Evolutionary conservation across 2,329 filamentous ascomycete genomes (phyloP).

Genomic region (Pyrenophora seminiperda): DNA sequence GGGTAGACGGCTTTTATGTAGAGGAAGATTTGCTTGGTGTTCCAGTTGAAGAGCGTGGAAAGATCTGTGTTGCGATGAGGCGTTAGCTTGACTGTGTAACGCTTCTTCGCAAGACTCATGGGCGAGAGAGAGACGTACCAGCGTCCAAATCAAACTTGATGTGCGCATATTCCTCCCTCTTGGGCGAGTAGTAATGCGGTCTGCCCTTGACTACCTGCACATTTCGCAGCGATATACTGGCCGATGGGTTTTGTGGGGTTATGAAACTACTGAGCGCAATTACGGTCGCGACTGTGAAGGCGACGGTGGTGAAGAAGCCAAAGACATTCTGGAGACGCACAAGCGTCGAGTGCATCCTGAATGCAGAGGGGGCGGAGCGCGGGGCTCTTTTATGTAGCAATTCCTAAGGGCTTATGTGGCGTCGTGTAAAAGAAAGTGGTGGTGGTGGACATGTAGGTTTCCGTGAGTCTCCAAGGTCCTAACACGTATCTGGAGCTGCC

Average conservation of each 20-base stretch:
- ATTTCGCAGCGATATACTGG: constrained; percentile 70
- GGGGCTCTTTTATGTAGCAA: neutral
- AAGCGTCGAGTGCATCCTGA: constrained; percentile 80
- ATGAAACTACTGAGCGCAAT: constrained; percentile 82
- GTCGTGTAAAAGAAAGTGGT: constrained; percentile 2
- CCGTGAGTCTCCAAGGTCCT: constrained; percentile 19
- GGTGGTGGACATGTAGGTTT: constrained; percentile 16
- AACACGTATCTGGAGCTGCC: constrained; percentile 46
- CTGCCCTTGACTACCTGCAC: constrained; percentile 88
- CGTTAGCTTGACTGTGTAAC: neutral
- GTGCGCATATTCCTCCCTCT: constrained; percentile 94
- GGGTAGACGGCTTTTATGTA: constrained; percentile 84
- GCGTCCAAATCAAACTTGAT: constrained; percentile 92
- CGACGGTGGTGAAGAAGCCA: constrained; percentile 96
- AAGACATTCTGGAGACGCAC: constrained; percentile 91
- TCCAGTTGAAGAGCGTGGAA: constrained; percentile 94
- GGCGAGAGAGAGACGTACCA: constrained; percentile 47
- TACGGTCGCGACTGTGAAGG: constrained; percentile 76
- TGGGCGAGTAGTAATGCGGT: constrained; percentile 92
- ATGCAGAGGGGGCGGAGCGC: constrained; percentile 1
- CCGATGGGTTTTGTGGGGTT: constrained; percentile 69
- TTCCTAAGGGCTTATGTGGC: neutral
- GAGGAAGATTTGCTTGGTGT: constrained; percentile 97
- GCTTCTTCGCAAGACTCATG: too few relatives aligned
- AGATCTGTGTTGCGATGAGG: constrained; percentile 65